Conservation (phyloP, 306 rosid species). For the Gastrolobium bilobum region DNA sequence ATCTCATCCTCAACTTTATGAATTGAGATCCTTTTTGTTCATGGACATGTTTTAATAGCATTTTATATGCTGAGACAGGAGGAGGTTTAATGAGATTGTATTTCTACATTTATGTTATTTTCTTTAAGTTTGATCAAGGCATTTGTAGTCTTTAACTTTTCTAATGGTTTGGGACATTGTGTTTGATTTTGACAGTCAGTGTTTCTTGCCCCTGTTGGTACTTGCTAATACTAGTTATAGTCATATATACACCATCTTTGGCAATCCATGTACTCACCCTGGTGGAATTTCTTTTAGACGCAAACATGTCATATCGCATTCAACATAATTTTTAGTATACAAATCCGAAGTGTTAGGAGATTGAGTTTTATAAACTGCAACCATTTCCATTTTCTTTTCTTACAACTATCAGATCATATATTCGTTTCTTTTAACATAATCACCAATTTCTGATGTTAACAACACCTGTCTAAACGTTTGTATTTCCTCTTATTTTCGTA, state of each 20-base stretch:
- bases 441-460: background rate
- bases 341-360: no score
- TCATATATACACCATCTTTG: background rate
- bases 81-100: background rate
- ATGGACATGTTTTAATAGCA: background rate
- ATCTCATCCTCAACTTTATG: background rate
- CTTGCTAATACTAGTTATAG: background rate
- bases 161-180: background rate
- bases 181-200: background rate
- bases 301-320: background rate
- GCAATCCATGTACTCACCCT: background rate
- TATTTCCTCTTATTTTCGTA: background rate
- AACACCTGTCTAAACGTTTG: no score
- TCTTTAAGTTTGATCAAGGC: background rate
- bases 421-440: background rate
- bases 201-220: background rate
- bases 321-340: no score
- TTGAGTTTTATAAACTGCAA: conserved; percentile 5
- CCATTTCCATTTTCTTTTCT: background rate
- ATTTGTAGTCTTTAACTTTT: background rate
- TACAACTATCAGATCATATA: background rate
- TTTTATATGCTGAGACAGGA: background rate
- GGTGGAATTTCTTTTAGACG: background rate
- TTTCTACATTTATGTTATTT: background rate
- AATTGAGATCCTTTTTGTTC: background rate